Percentiles rank a stretch among this genome's conserved stretches.
Evolutionary conservation across 805 yeast species (phyloP).

Genomic region (Starmerella bacillaris): DNA sequence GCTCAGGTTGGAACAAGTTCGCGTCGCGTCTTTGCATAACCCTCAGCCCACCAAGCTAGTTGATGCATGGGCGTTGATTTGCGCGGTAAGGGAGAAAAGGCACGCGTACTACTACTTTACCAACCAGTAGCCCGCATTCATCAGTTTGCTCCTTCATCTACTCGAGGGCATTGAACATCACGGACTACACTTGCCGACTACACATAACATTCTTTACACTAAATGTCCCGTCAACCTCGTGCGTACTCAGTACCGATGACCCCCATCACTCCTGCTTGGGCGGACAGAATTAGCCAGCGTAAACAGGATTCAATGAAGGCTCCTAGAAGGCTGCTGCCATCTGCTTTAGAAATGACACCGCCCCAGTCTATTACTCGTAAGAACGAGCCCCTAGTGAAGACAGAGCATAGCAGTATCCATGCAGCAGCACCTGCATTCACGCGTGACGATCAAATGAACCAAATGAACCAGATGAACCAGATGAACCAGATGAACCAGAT

Average conservation of each 20-base stretch:
- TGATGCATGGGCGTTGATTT: not conserved
- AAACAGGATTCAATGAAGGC: slow-evolving; percentile 1
- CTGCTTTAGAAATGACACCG: slow-evolving; percentile 24
- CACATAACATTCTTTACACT: not conserved
- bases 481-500: no score
- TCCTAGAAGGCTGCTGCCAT: slow-evolving; percentile 19
- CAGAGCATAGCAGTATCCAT: no score
- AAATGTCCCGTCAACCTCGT: slow-evolving; percentile 8
- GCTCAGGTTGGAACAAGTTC: slow-evolving; percentile 2
- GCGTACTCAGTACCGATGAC: slow-evolving; percentile 10
- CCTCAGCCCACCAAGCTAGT: not conserved
- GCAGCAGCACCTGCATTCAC: no score
- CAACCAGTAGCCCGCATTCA: no score
- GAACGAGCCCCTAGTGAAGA: no score
- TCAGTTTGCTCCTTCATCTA: slow-evolving; percentile 1
- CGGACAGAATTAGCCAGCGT: slow-evolving; percentile 1
- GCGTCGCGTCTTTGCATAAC: slow-evolving; percentile 5
- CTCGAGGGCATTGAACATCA: no score
- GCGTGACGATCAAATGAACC: no score
- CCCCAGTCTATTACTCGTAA: slow-evolving; percentile 12
- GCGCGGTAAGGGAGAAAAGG: slow-evolving; percentile 1
- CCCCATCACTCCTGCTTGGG: slow-evolving; percentile 14
- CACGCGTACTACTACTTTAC: no score
- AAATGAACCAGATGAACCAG: no score
- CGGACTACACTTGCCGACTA: not conserved